Base-by-base conservation (phyloP, 495 filamentous ascomycete genomes). In the Podospora fimiseda region DNA sequence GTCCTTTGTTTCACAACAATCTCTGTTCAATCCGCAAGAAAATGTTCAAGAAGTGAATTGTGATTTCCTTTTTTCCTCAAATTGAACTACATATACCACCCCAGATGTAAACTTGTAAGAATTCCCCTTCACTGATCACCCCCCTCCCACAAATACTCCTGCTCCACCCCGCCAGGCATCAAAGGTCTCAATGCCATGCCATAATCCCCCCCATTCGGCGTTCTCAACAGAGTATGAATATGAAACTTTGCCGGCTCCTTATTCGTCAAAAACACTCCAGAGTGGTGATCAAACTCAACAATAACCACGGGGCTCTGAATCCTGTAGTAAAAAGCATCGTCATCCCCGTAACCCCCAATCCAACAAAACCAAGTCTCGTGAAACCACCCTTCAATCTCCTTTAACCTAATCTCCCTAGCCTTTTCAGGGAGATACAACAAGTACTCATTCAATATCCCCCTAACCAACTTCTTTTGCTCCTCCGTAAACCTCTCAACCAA, bases 281-380 rank as follows among this genome's bases (percentile, higher is more conserved):
- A 87, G 61, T 91, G 87, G 60, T 87, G 84, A 61, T 91, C 87
- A 64, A 91, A 86, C 74, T 90, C 87, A 43, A 83, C 69, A 30
- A 89, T 66, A 13, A 87, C 69, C 1, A 89, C 83, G 0, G 86
- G 85, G 57, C 79, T 87, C 67, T 89, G 86, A 15, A 91, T 75
- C 3, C 86, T 75, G 58, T 82, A 91, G 60, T 91, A 90, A 59
- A 87, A 90, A 6, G 86, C 73, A 61, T 88, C 83, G 1, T 78
- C 70, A 43, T 87, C 76, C 5, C 75, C 80, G 52, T 65, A 80
- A 0, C 78, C 81, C 7, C 87, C 87, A 55, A 89, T 88, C 86
- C 86, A 90, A 56, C 74, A 74, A 58, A 88, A 90, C 56, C 84
- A 84, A 52, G 85, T 90, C 74, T 89, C 83, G 37, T 63, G 60